Conservation (phyloP, 805 yeast species). For the Zygotorulaspora danielsina region DNA sequence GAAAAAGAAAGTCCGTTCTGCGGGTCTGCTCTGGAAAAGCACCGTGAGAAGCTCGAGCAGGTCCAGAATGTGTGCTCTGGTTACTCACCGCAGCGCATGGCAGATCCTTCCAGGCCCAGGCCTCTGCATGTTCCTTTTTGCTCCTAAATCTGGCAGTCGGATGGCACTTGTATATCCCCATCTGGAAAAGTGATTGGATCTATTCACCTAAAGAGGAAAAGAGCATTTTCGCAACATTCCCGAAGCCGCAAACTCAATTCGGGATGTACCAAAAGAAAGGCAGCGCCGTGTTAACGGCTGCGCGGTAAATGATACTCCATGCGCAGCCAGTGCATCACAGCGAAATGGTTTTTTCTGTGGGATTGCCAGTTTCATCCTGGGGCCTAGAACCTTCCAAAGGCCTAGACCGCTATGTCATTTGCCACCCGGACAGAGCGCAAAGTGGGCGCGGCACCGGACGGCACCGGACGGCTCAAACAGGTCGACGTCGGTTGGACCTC, state of each 20-base stretch:
- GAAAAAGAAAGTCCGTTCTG: not conserved
- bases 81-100: not conserved
- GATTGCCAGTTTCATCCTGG: too few relatives aligned
- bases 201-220: too few relatives aligned
- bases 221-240: not conserved
- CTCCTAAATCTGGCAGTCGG: not conserved
- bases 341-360: not conserved
- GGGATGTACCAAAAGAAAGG: too few relatives aligned
- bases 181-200: not conserved
- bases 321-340: not conserved
- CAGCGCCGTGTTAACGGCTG: too few relatives aligned
- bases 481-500: too few relatives aligned
- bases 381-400: too few relatives aligned
- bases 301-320: too few relatives aligned
- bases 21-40: not conserved
- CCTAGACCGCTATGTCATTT: too few relatives aligned
- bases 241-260: not conserved
- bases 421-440: too few relatives aligned
- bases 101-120: not conserved
- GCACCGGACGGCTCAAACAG: too few relatives aligned
- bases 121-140: not conserved
- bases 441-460: too few relatives aligned
- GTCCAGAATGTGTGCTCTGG: not conserved
- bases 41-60: not conserved
- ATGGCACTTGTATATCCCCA: not conserved